Percentiles rank a stretch among this genome's conserved stretches.
Evolutionary conservation across 352 stramenopile genomes (phyloP).

Genomic region (Pilasporangium apinafurcum): DNA sequence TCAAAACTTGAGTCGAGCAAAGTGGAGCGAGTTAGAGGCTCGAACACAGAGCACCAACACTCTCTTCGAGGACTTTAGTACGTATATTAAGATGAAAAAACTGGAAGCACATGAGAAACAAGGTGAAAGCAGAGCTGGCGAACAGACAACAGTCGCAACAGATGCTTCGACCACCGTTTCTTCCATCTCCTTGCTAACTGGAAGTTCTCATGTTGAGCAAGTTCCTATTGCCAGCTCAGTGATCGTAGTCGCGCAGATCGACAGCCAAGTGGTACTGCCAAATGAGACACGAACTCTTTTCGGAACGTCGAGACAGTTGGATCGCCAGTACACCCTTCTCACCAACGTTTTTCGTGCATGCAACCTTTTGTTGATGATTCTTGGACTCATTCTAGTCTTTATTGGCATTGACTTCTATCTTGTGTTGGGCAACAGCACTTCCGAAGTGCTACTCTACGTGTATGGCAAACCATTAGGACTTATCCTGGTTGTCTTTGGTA

Average conservation of each 20-base stretch:
- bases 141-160: slow-evolving; percentile 3
- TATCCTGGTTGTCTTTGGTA: slow-evolving; percentile 16
- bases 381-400: slow-evolving; percentile 39
- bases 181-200: not conserved
- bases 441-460: slow-evolving; percentile 39
- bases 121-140: not conserved
- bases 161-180: not conserved
- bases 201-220: not conserved
- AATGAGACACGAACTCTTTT: slow-evolving; percentile 44
- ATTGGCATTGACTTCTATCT: slow-evolving; percentile 42
- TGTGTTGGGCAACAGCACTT: slow-evolving; percentile 47
- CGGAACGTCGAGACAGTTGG: slow-evolving; percentile 16
- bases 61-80: slow-evolving; percentile 43
- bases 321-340: slow-evolving; percentile 27
- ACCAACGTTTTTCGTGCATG: slow-evolving; percentile 20
- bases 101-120: slow-evolving; percentile 4
- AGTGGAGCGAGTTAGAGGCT: slow-evolving; percentile 56
- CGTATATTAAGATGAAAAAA: slow-evolving; percentile 31
- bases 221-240: slow-evolving; percentile 3
- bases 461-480: slow-evolving; percentile 32
- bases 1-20: slow-evolving; percentile 48
- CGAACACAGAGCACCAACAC: slow-evolving; percentile 17
- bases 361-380: slow-evolving; percentile 21
- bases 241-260: not conserved
- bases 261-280: slow-evolving; percentile 17